Percentiles rank a stretch among this genome's conserved stretches.
Conservation (phyloP, 345 rosid species). For the Bruguiera sexangula region DNA sequence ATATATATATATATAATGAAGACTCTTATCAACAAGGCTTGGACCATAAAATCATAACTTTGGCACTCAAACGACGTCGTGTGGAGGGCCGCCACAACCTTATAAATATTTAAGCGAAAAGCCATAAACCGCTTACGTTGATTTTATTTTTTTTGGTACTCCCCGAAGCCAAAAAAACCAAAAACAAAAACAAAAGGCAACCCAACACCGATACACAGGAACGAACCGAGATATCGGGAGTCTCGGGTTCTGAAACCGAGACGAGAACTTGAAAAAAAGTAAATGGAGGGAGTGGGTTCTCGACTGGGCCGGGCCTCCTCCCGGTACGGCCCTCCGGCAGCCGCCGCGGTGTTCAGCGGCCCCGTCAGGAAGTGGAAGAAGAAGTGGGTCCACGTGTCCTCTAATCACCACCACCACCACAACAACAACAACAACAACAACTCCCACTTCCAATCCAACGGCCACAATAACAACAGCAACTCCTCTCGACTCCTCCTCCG, state of each 20-base stretch:
- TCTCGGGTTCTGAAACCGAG: not conserved
- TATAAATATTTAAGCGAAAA: too few species aligned
- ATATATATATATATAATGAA: too few species aligned
- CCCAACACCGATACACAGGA: too few species aligned
- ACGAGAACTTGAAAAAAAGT: not conserved
- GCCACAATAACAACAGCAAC: slow-evolving; percentile 23
- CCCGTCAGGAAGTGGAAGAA: slow-evolving; percentile 97
- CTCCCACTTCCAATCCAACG: slow-evolving; percentile 47
- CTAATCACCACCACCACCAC: slow-evolving; percentile 35
- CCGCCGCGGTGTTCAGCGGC: slow-evolving; percentile 62
- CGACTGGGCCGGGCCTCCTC: slow-evolving; percentile 80
- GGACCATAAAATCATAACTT: too few species aligned
- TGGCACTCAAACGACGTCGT: too few species aligned
- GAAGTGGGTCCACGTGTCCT: slow-evolving; percentile 89
- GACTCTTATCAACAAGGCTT: too few species aligned
- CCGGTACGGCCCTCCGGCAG: slow-evolving; percentile 62
- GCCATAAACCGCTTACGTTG: too few species aligned
- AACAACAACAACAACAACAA: slow-evolving; percentile 15
- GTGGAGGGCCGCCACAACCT: too few species aligned
- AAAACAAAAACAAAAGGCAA: too few species aligned
- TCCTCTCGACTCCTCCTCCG: slow-evolving; percentile 68
- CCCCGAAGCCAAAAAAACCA: too few species aligned
- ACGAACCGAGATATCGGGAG: too few species aligned
- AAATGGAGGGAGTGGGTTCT: slow-evolving; percentile 88
- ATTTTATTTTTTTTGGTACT: too few species aligned